phyloP scores from a whole-genome alignment of 805 yeast species.

The Starmerella asiatica region DNA sequence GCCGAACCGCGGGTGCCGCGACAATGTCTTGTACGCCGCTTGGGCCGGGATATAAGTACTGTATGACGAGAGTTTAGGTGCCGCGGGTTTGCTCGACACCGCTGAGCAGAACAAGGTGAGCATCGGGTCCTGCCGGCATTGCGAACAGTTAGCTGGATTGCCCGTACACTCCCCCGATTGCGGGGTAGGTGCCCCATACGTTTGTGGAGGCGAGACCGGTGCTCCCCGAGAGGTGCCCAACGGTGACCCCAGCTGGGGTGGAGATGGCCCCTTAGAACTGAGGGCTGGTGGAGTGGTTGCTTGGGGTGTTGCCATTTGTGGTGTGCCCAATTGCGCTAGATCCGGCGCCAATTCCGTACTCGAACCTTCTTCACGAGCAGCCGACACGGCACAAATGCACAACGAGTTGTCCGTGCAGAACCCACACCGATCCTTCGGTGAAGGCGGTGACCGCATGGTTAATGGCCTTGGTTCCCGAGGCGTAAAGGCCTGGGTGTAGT shows the following conservation, averaged over 20 bases:
- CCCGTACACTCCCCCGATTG: conserved; percentile 45
- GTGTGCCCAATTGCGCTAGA: conserved; percentile 20
- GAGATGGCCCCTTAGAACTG: conserved; percentile 2
- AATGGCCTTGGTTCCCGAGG: conserved; percentile 12
- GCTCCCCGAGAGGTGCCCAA: background rate
- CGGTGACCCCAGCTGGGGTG: conserved; percentile 6
- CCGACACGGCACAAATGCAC: conserved; percentile 78
- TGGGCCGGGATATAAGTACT: conserved; percentile 65
- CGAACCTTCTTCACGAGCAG: conserved; percentile 31
- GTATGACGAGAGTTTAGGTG: conserved; percentile 4
- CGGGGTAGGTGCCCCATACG: conserved; percentile 9
- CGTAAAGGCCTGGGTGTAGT: conserved; percentile 18
- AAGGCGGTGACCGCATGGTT: conserved; percentile 8
- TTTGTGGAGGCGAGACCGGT: background rate
- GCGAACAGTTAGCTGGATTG: conserved; percentile 74
- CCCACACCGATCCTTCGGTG: conserved; percentile 60
- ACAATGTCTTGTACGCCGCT: conserved; percentile 77
- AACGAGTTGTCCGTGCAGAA: conserved; percentile 87
- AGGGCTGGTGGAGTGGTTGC: conserved; percentile 5
- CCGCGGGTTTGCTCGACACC: conserved; percentile 39
- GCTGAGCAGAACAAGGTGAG: conserved; percentile 80
- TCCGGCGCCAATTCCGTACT: conserved; percentile 19
- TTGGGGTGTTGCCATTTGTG: conserved; percentile 18
- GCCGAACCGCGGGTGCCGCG: conserved; percentile 66
- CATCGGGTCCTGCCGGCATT: conserved; percentile 78